These are phyloP conservation scores for Diaporthe aspalathi DNA, from an alignment of 2,329 filamentous ascomycete genomes.

Conservation along the genomic window DNA sequence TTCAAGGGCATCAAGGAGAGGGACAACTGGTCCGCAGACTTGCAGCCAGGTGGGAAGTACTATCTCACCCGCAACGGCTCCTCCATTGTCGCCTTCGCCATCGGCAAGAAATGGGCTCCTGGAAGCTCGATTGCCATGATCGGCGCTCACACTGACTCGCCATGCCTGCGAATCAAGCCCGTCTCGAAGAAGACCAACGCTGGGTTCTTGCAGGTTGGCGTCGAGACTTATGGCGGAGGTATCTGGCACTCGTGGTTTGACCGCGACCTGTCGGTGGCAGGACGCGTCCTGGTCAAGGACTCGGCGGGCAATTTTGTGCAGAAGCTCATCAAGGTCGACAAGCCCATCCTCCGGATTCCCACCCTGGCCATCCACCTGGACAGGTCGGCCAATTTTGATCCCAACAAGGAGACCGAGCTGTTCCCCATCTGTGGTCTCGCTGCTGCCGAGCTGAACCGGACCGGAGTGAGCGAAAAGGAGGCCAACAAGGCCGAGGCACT, in stretches of 20 bases:
- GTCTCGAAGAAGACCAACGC: slow-evolving; percentile 88
- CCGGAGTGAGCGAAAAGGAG: slow-evolving; percentile 62
- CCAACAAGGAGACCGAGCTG: slow-evolving; percentile 97
- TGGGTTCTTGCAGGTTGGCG: slow-evolving; percentile 93
- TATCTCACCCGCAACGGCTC: slow-evolving; percentile 94
- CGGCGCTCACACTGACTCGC: slow-evolving; percentile 95
- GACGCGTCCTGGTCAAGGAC: slow-evolving; percentile 83
- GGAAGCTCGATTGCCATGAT: slow-evolving; percentile 94
- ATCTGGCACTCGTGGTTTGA: slow-evolving; percentile 99
- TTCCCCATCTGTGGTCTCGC: slow-evolving; percentile 93
- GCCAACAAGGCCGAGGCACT: slow-evolving; percentile 51
- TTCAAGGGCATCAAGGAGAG: slow-evolving; percentile 92
- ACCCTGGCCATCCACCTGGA: slow-evolving; percentile 95
- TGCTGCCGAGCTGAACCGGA: slow-evolving; percentile 87
- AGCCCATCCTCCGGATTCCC: slow-evolving; percentile 90
- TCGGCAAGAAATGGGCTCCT: slow-evolving; percentile 90
- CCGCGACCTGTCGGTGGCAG: slow-evolving; percentile 90
- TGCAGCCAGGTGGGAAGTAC: slow-evolving; percentile 92
- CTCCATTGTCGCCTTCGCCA: slow-evolving; percentile 91
- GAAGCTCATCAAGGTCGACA: slow-evolving; percentile 89
- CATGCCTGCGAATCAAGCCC: slow-evolving; percentile 91
- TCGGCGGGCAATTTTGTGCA: slow-evolving; percentile 80
- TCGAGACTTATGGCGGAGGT: slow-evolving; percentile 96
- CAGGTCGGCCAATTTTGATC: slow-evolving; percentile 84
- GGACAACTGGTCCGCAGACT: slow-evolving; percentile 84